Evolutionary conservation across 2,329 filamentous ascomycete genomes (phyloP).

Genomic region (Clarireedia homoeocarpa): DNA sequence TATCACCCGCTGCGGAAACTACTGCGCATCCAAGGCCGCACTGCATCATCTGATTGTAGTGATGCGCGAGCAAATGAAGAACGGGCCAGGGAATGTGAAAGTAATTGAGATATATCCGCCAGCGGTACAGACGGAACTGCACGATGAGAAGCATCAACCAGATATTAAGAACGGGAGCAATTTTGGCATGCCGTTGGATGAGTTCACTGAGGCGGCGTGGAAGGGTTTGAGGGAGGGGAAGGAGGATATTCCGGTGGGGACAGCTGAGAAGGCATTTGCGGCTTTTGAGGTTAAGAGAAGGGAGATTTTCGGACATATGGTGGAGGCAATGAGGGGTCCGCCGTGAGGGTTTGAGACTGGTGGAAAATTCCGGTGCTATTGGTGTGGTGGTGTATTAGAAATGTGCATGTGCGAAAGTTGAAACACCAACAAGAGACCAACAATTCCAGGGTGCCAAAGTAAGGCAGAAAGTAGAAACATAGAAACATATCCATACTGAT

Average conservation of each 20-base stretch:
- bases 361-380: no score
- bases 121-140: slow-evolving; percentile 34
- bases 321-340: not conserved
- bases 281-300: not conserved
- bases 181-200: slow-evolving; percentile 41
- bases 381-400: no score
- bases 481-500: no score
- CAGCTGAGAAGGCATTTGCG: not conserved
- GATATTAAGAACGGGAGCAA: slow-evolving; percentile 34
- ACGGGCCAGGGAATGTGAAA: slow-evolving; percentile 28
- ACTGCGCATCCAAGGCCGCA: slow-evolving; percentile 39
- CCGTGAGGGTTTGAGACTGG: no score
- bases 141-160: slow-evolving; percentile 37
- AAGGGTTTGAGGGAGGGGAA: slow-evolving; percentile 14
- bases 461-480: no score
- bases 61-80: slow-evolving; percentile 36
- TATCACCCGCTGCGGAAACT: slow-evolving; percentile 21
- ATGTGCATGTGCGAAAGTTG: no score
- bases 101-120: slow-evolving; percentile 37
- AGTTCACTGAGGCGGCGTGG: slow-evolving; percentile 34
- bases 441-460: no score
- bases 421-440: no score
- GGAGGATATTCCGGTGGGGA: slow-evolving; percentile 18
- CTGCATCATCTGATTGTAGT: slow-evolving; percentile 36
- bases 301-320: not conserved